Evolutionary conservation across 2,329 filamentous ascomycete species (phyloP), one percentile per base, ranked within the genome.

Genomic region (Oidium heveae): DNA sequence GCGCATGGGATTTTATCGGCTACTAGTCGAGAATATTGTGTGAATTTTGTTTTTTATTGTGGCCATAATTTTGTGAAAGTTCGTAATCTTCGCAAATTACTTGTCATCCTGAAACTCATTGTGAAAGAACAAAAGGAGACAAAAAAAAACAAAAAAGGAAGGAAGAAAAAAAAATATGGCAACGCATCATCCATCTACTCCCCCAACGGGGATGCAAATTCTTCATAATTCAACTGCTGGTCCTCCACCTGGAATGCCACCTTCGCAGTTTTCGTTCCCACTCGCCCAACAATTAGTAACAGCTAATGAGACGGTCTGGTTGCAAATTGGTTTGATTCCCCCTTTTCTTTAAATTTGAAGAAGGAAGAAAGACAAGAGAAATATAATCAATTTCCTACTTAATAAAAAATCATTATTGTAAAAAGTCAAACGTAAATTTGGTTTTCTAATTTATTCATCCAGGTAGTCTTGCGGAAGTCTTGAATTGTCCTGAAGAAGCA

Each of bases 291-390:
- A 86, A 65, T 77, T 94, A 54, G 74, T 79, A 6, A 72, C 77
- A 7, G 76, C 89, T 64, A 96, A 94, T 63, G 89, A 96, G 69
- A 74, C 76, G 52, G 80, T 94, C 55, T 96, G 89, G 89, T 75
- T 94, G 64, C 84, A 91, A 66, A 84, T 96, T 61, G 89, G 87
- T 94, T 59, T 68, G 7, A 5, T 37, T 6, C n/a, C 15, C 44
- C 39, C 6, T 13, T 28, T 39, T 32, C 7, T 34, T 18, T 32
- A n/a, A 12, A 15, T 28, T 28, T 28, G 6, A 28, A 28, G 6
- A 3, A 28, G n/a, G n/a, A 28, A 28, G 6, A 28, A 28, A 28
- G 6, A 3, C 3, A 28, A 28, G 24, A 28, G 24, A 28, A 28
- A 28, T 3, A 28, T 28, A 3, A 28, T 28, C 24, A 28, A 28